A percentile compares a stretch with the other conserved stretches of the same genome.
Evolutionary conservation across 176 grass and related monocot species (phyloP).

Genomic region (Aegilops umbellulata): DNA sequence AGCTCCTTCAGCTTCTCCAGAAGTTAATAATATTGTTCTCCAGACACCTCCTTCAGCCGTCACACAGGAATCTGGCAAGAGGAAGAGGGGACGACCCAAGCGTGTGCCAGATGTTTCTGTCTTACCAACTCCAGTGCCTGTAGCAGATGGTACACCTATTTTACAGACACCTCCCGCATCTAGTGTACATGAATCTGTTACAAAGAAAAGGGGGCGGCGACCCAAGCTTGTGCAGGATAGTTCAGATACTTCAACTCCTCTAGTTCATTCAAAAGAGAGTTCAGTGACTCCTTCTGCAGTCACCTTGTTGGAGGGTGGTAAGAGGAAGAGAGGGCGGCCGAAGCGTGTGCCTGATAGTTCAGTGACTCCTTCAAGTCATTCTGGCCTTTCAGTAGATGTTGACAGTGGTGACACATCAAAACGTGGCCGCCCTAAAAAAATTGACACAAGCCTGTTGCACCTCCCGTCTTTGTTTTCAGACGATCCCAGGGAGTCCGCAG

Average conservation of each 20-base stretch:
- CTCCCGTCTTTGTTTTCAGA: conserved; percentile 34
- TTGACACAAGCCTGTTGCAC: conserved; percentile 38
- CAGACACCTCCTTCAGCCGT: conserved; percentile 25
- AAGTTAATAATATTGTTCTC: conserved; percentile 15
- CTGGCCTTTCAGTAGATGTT: conserved; percentile 23
- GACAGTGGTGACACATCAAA: conserved; percentile 17
- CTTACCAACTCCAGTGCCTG: not conserved
- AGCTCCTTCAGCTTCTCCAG: conserved; percentile 10
- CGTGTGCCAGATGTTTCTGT: conserved; percentile 16
- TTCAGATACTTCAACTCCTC: conserved; percentile 18
- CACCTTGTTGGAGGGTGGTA: conserved; percentile 22
- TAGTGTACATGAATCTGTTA: conserved; percentile 29
- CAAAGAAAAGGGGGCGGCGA: conserved; percentile 34
- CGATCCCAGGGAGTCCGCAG: conserved; percentile 62
- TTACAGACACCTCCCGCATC: conserved; percentile 29
- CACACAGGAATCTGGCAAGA: conserved; percentile 33
- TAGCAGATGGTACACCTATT: conserved; percentile 15
- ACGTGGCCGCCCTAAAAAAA: conserved; percentile 39
- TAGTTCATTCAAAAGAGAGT: conserved; percentile 25
- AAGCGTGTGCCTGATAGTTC: conserved; percentile 19
- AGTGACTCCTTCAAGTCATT: conserved; percentile 28
- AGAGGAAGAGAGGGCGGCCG: conserved; percentile 45
- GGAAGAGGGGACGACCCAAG: conserved; percentile 46
- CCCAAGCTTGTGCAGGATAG: conserved; percentile 27
- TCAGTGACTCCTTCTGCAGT: conserved; percentile 1